phyloP scores from a whole-genome alignment of 352 stramenopile genomes.

The Globisporangium splendens region DNA sequence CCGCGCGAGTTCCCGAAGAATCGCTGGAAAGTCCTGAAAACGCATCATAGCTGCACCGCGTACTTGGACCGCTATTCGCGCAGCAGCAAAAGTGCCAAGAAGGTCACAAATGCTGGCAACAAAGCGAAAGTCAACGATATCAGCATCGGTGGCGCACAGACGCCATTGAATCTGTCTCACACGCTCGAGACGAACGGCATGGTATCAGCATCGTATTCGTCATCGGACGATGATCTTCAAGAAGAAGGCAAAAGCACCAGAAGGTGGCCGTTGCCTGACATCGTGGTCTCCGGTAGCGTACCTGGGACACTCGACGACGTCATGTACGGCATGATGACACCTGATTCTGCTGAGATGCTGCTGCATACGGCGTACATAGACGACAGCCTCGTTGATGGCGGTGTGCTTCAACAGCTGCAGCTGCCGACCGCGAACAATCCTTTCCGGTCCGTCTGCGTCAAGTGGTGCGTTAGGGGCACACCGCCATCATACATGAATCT shows the following conservation, averaged over 20 bases:
- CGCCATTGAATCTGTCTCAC: too few species aligned
- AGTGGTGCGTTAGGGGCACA: slow-evolving; percentile 16
- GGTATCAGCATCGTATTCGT: too few species aligned
- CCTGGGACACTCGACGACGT: slow-evolving; percentile 16
- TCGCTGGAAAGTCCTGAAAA: slow-evolving; percentile 16
- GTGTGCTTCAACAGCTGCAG: slow-evolving; percentile 11
- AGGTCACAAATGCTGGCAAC: not conserved
- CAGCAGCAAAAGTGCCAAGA: not conserved
- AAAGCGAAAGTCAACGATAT: too few species aligned
- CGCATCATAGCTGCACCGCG: slow-evolving; percentile 10
- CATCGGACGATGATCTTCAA: too few species aligned
- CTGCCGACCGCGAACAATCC: slow-evolving; percentile 7
- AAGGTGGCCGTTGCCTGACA: slow-evolving; percentile 10
- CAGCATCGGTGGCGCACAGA: too few species aligned
- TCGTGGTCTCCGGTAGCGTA: slow-evolving; percentile 15
- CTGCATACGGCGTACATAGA: slow-evolving; percentile 16
- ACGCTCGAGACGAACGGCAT: too few species aligned
- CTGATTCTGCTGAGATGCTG: slow-evolving; percentile 17
- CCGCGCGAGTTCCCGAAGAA: slow-evolving; percentile 4
- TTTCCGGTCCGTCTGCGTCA: slow-evolving; percentile 19
- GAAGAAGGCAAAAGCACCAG: too few species aligned
- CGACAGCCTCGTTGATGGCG: slow-evolving; percentile 14
- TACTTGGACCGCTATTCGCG: slow-evolving; percentile 8
- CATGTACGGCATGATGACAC: slow-evolving; percentile 14
- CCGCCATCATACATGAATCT: not conserved